phyloP scores from a whole-genome alignment of 495 filamentous ascomycete genomes.

The Penicillium pancosmium region DNA sequence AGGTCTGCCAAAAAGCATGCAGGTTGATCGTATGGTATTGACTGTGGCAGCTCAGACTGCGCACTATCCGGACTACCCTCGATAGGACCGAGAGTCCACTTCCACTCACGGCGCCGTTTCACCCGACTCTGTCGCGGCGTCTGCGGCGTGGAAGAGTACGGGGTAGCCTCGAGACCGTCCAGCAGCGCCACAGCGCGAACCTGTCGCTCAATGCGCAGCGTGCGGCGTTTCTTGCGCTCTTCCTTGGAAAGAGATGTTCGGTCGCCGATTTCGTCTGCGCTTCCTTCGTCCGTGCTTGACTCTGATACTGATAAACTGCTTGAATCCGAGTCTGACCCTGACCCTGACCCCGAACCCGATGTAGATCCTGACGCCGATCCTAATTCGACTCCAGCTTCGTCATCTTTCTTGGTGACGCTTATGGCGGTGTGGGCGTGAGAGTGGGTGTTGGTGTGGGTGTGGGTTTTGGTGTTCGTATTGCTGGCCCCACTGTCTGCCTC shows the following conservation, averaged over 20 bases:
- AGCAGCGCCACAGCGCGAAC: constrained; percentile 46
- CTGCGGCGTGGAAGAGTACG: constrained; percentile 44
- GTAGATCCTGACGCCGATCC: not conserved
- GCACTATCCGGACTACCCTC: constrained; percentile 9
- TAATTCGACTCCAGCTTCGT: not conserved
- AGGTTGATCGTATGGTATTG: not conserved
- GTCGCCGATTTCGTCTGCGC: constrained; percentile 16
- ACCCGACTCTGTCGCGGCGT: constrained; percentile 51
- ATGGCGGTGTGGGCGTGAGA: constrained; percentile 29
- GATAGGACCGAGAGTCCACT: constrained; percentile 57
- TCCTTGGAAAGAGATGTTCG: constrained; percentile 19
- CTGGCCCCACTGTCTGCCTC: constrained; percentile 16
- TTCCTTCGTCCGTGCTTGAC: constrained; percentile 45
- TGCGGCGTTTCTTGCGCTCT: constrained; percentile 44
- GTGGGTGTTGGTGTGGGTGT: constrained; percentile 5
- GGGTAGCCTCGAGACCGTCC: constrained; percentile 37
- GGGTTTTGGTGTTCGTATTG: constrained; percentile 8
- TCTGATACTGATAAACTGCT: constrained; percentile 37
- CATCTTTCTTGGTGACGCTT: constrained; percentile 2
- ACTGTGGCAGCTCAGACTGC: not conserved
- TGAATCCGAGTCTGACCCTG: constrained; percentile 1
- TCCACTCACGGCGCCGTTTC: constrained; percentile 58
- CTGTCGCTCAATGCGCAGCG: constrained; percentile 40
- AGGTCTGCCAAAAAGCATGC: constrained; percentile 6
- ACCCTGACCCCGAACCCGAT: not conserved